Base-by-base conservation (phyloP, 305 asterid species). In the Solanum aculeatissimum region DNA sequence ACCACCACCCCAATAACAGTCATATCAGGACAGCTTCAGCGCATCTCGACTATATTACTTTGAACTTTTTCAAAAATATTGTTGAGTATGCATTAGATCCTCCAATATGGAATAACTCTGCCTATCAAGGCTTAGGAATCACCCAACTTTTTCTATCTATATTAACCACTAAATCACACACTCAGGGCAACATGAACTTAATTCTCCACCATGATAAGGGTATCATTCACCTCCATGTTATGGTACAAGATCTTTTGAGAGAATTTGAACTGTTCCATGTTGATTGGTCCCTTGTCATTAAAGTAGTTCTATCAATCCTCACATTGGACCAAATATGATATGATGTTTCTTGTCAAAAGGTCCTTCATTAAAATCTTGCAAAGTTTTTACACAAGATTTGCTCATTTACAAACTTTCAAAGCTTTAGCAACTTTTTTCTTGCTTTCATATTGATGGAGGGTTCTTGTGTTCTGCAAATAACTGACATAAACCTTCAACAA, bases 211-310 rank as follows among this genome's bases (percentile, higher is more conserved):
- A 25, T 45, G 10, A 49, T 49, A 49, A 75, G 16, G 43, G 82
- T 14, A 49, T 77, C 45, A 49, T 4, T 74, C 16, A 74, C 42
- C 55, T 49, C 58, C 63, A 49, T 75, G 6, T 49, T 75, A 29
- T 47, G 43, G 81, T 51, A 51, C 65, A 77, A 27, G 8, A 16
- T 27, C 45, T 47, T 42, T 42, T 23, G 68, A n/a, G 55, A 16
- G 51, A 29, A 68, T 78, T 19, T 62, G 57, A 83, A 74, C 49
- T 55, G 19, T 63, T 43, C 66, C 23, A 63, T 83, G 55, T 78
- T 85, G 87, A 86, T 88, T 38, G 86, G 88, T 32, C 89, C 89
- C 85, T 85, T 55, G 19, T 77, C 21, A 69, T 38, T 75, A 49
- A 71, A 81, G 82, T 75, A 80, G 32, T 54, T 71, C n/a, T 11